Conservation (phyloP, 2,329 filamentous ascomycete species). For the Pseudogymnoascus sp. region DNA sequence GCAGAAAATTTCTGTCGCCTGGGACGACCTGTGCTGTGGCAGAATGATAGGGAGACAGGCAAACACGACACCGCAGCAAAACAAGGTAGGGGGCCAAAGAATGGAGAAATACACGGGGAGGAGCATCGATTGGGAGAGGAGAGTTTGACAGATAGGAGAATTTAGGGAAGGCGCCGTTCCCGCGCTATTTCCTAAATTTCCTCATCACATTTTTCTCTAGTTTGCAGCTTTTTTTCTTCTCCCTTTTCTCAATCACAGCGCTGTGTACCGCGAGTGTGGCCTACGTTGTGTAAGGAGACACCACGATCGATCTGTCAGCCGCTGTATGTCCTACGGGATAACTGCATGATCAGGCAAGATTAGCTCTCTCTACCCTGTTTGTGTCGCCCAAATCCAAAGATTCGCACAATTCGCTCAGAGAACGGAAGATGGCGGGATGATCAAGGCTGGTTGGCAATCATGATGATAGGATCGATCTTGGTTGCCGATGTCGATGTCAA, state of each 20-base stretch:
- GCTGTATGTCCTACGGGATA: background rate
- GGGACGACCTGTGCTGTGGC: background rate
- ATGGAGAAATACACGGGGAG: background rate
- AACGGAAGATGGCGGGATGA: background rate
- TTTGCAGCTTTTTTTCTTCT: background rate
- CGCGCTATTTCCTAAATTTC: background rate
- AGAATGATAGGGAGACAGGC: background rate
- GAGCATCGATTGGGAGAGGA: background rate
- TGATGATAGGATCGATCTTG: background rate
- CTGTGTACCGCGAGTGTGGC: background rate
- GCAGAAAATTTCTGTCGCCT: slow-evolving; percentile 2
- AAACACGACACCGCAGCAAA: background rate
- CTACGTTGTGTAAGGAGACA: background rate
- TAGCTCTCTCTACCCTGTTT: background rate
- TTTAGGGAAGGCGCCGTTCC: background rate
- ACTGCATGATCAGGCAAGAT: slow-evolving; percentile 1
- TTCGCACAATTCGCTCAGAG: background rate
- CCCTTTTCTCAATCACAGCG: background rate
- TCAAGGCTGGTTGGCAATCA: background rate
- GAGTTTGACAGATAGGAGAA: background rate
- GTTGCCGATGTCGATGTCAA: background rate
- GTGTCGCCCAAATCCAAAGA: background rate
- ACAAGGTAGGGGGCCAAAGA: background rate
- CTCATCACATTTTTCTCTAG: background rate
- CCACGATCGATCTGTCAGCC: slow-evolving; percentile 2